Conservation (phyloP, 108 stramenopile genomes). For the Pseudonitzschia delicatissima region DNA sequence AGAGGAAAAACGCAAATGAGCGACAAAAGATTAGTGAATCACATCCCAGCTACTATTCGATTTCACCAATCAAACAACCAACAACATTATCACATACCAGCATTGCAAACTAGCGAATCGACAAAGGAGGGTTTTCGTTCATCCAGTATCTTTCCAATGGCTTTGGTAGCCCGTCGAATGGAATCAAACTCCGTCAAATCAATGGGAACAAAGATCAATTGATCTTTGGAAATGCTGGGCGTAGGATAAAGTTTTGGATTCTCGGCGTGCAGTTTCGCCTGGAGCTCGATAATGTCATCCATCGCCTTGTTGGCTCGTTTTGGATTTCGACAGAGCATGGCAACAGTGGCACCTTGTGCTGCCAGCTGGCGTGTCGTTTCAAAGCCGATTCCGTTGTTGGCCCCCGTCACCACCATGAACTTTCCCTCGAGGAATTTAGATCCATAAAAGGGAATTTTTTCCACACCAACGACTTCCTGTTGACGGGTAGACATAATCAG, state of each 20-base stretch:
- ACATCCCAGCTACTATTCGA: no score
- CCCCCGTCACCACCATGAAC: constrained; percentile 72
- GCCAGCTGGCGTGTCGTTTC: constrained; percentile 78
- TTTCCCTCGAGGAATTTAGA: constrained; percentile 12
- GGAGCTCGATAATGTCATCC: constrained; percentile 29
- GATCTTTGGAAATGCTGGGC: neutral
- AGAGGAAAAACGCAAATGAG: neutral
- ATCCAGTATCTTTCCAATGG: constrained; percentile 16
- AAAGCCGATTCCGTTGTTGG: constrained; percentile 80
- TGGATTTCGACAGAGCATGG: constrained; percentile 69
- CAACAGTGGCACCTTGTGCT: constrained; percentile 53
- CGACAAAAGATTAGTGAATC: no score
- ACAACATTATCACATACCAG: constrained; percentile 57
- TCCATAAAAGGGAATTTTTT: constrained; percentile 15
- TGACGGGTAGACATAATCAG: constrained; percentile 4
- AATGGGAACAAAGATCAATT: constrained; percentile 43
- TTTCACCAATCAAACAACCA: no score
- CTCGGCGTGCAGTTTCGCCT: neutral
- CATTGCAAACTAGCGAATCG: constrained; percentile 83
- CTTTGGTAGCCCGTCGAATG: constrained; percentile 41
- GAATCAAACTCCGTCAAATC: constrained; percentile 61
- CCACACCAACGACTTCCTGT: constrained; percentile 22
- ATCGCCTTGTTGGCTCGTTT: constrained; percentile 54
- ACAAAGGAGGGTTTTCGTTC: neutral
- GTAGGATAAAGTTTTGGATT: neutral